Evolutionary conservation across 306 rosid genomes (phyloP).

Genomic region (Psophocarpus tetragonolobus): DNA sequence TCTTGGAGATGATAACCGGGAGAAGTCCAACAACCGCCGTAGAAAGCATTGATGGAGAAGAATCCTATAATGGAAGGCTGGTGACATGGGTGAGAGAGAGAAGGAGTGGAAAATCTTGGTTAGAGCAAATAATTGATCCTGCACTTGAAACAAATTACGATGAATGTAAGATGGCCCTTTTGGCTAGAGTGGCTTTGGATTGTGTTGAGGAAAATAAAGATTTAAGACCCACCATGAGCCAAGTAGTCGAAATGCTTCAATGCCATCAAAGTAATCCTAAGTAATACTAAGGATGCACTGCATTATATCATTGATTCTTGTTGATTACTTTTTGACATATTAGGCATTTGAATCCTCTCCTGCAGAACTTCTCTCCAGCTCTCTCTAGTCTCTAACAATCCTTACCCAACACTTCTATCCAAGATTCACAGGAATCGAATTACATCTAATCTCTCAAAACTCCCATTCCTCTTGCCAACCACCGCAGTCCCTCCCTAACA

Average conservation of each 20-base stretch:
- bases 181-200: constrained; percentile 42
- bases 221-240: not conserved
- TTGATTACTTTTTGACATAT: too few species aligned
- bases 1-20: not conserved
- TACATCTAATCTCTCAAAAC: too few species aligned
- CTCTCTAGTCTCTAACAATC: too few species aligned
- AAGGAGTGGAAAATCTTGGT: constrained; percentile 14
- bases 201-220: constrained; percentile 29
- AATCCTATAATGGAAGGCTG: constrained; percentile 30
- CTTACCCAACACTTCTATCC: too few species aligned
- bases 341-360: too few species aligned
- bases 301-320: too few species aligned
- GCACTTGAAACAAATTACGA: constrained; percentile 24
- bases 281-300: too few species aligned
- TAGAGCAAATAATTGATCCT: constrained; percentile 41
- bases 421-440: too few species aligned
- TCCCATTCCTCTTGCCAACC: too few species aligned
- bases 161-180: constrained; percentile 31
- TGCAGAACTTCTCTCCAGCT: too few species aligned
- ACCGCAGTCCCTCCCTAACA: too few species aligned
- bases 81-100: constrained; percentile 48
- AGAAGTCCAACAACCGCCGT: not conserved
- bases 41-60: not conserved
- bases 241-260: not conserved
- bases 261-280: not conserved